phyloP scores from a whole-genome alignment of 805 yeast species.

The Candida ortonii region DNA sequence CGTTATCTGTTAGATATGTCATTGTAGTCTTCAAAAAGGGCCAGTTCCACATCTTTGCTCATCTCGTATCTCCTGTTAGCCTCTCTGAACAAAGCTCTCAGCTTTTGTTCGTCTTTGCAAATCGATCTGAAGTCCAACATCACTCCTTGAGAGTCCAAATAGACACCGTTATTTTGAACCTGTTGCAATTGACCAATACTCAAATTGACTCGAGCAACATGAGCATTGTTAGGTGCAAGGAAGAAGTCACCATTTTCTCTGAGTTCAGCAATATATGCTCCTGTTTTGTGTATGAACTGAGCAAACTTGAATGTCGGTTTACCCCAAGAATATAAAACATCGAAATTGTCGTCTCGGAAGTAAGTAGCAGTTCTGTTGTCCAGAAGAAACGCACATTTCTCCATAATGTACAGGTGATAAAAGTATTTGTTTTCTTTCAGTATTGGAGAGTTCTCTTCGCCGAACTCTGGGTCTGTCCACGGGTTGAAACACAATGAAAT shows the following conservation, averaged over 20 bases:
- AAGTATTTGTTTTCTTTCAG: constrained; percentile 56
- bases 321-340: constrained; percentile 89
- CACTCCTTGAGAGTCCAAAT: constrained; percentile 67
- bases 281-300: constrained; percentile 87
- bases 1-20: too few species aligned
- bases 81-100: constrained; percentile 54
- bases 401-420: constrained; percentile 74
- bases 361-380: constrained; percentile 76
- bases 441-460: constrained; percentile 32
- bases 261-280: constrained; percentile 85
- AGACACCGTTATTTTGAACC: constrained; percentile 27
- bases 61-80: constrained; percentile 50
- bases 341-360: constrained; percentile 50
- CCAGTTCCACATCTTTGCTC: constrained; percentile 31
- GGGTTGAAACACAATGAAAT: constrained; percentile 68
- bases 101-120: constrained; percentile 50
- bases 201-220: constrained; percentile 68
- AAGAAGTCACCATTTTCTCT: constrained; percentile 74
- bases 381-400: constrained; percentile 67
- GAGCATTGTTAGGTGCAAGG: constrained; percentile 84
- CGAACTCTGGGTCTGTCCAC: constrained; percentile 58
- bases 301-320: constrained; percentile 74
- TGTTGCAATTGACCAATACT: constrained; percentile 30
- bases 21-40: constrained; percentile 22
- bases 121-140: constrained; percentile 65